phyloP scores from a whole-genome alignment of 257 asterid species.

The Penstemon eatonii region DNA sequence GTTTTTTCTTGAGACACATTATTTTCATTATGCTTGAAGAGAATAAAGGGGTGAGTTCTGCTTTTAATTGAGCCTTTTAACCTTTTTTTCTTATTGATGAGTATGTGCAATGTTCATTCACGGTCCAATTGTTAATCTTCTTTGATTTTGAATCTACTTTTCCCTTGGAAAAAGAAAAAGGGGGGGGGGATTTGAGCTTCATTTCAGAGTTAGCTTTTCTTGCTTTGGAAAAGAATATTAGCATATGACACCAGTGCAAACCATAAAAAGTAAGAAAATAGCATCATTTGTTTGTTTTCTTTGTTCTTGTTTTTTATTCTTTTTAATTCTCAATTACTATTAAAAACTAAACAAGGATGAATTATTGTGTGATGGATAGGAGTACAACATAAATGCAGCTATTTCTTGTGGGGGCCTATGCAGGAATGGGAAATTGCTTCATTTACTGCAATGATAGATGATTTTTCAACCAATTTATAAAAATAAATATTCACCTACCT shows the following conservation, averaged over 20 bases:
- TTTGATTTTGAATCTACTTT: slow-evolving; percentile 34
- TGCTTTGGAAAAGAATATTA: slow-evolving; percentile 60
- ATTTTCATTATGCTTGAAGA: slow-evolving; percentile 18
- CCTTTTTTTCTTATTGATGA: slow-evolving; percentile 39
- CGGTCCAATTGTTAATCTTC: slow-evolving; percentile 21
- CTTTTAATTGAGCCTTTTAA: slow-evolving; percentile 31
- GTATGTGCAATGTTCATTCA: slow-evolving; percentile 41
- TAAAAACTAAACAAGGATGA: background rate
- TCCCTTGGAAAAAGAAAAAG: slow-evolving; percentile 6
- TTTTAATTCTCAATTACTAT: no score
- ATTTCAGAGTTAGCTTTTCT: slow-evolving; percentile 39
- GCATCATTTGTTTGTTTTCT: slow-evolving; percentile 28
- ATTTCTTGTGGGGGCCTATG: slow-evolving; percentile 27
- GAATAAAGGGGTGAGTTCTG: slow-evolving; percentile 27
- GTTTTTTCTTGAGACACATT: slow-evolving; percentile 16
- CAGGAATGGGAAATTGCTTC: background rate
- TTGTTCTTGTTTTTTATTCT: background rate
- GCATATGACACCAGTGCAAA: slow-evolving; percentile 42
- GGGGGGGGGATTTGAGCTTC: slow-evolving; percentile 29
- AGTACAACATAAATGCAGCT: slow-evolving; percentile 23
- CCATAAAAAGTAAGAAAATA: slow-evolving; percentile 35
- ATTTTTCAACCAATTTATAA: background rate
- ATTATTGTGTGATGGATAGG: slow-evolving; percentile 14
- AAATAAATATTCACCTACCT: background rate
- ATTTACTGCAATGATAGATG: slow-evolving; percentile 15